Evolutionary conservation across 306 rosid genomes (phyloP).

Genomic region (Hippophae rhamnoides): DNA sequence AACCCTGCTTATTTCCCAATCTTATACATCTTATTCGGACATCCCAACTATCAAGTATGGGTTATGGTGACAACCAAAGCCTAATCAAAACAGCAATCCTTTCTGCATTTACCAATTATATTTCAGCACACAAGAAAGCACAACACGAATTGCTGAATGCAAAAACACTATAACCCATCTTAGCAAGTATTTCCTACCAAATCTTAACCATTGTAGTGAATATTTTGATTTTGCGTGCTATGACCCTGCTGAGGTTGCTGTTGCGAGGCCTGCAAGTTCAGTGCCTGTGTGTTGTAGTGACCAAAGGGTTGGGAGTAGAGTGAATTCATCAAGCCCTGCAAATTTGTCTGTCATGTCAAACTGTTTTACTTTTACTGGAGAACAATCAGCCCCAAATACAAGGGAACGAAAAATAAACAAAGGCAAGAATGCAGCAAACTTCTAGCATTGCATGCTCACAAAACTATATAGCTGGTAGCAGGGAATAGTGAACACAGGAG

Average conservation of each 20-base stretch:
- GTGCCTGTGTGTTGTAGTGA: conserved; percentile 89
- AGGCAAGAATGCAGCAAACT: no score
- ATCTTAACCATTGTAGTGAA: conserved; percentile 74
- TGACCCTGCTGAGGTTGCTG: conserved; percentile 72
- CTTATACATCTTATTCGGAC: conserved; percentile 33
- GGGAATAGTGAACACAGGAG: no score
- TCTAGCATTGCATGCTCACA: no score
- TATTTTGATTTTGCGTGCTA: conserved; percentile 88
- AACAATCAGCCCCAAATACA: no score
- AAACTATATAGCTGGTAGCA: no score
- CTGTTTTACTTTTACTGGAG: not conserved
- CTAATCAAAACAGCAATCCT: conserved; percentile 12
- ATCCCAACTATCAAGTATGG: conserved; percentile 10
- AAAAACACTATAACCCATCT: conserved; percentile 84
- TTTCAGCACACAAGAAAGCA: conserved; percentile 66
- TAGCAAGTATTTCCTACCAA: conserved; percentile 34
- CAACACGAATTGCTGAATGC: conserved; percentile 68
- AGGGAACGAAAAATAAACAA: no score
- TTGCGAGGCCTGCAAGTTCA: conserved; percentile 72
- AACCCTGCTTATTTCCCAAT: conserved; percentile 42
- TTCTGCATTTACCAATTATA: conserved; percentile 34
- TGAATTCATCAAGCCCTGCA: conserved; percentile 77
- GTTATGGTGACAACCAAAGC: no score
- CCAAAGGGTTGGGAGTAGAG: conserved; percentile 95
- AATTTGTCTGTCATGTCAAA: not conserved